Base-by-base conservation (phyloP, 805 yeast species). In the Cyberlindnera samutprakarnensis region DNA sequence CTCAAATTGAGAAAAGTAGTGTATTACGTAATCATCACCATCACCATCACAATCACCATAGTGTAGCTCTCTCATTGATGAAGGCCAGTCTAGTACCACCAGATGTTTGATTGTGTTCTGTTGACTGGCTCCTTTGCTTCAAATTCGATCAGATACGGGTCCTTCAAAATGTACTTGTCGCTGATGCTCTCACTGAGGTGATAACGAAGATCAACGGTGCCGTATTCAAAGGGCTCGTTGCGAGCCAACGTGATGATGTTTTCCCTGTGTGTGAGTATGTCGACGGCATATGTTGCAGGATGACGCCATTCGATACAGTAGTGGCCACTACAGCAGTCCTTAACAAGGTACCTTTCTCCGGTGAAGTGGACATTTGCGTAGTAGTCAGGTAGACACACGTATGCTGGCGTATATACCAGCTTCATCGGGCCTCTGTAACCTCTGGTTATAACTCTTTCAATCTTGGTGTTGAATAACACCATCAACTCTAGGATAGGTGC, bases 81-180 rank as follows among this genome's bases (percentile, higher is more conserved):
- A n/a, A n/a, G n/a, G n/a, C n/a, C n/a, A n/a, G n/a, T n/a, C n/a
- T n/a, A 25, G 12, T 24, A 22, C 20, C 32, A 29, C 26, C 27
- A 27, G 22, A 12, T 10, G 14, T 21, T 13, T 14, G 21, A n/a
- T 9, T 18, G 9, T 15, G n/a, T 18, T 13, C 28, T 16, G 9
- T 14, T 18, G 19, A 25, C 28, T 5, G 28, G 28, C 14, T 16
- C 18, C n/a, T 27, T 23, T 12, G 23, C 14, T 12, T 13, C 23
- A 13, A 18, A 16, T 14, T 27, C 23, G 16, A 27, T 27, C 29
- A 27, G 10, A 9, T 18, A 27, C 14, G 20, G 29, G 18, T 25
- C 28, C 13, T 14, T 25, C 19, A 14, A 18, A 13, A 25, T 11
- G 13, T 14, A 11, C 10, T 21, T 18, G 23, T 27, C 29, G 15